A percentile compares a stretch with the other conserved stretches of the same genome.
These are phyloP conservation scores for Glarea lozoyensis DNA, from an alignment of 495 filamentous ascomycete genomes.

Conservation along the genomic window DNA sequence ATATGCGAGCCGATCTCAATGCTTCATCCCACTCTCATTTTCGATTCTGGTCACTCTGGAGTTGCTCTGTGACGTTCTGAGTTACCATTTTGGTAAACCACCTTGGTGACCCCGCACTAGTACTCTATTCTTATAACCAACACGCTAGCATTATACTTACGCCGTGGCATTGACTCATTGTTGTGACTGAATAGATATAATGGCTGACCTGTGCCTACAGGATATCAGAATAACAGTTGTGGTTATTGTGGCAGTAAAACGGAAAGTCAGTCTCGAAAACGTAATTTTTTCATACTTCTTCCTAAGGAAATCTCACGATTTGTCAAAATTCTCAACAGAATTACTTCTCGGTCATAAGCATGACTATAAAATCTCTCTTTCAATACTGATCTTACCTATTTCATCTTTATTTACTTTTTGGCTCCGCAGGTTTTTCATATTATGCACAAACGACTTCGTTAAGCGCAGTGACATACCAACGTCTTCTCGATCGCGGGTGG, in stretches of 20 bases:
- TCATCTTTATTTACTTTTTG: conserved; percentile 11
- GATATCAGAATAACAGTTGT: conserved; percentile 18
- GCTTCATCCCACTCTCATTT: neutral
- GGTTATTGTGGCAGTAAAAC: conserved; percentile 18
- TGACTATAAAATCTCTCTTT: conserved; percentile 1
- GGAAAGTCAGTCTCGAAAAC: conserved; percentile 19
- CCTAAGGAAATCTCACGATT: too few species aligned
- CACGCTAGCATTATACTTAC: neutral
- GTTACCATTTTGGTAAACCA: neutral
- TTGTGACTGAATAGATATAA: conserved; percentile 14
- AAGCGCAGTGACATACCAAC: conserved; percentile 66
- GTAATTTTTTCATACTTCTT: conserved; percentile 9
- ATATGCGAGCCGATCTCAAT: neutral
- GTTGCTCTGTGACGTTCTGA: neutral
- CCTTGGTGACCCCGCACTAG: conserved; percentile 6
- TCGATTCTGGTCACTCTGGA: neutral
- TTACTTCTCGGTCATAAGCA: conserved; percentile 2
- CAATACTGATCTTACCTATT: neutral
- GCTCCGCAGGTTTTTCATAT: conserved; percentile 64
- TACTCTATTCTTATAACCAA: neutral
- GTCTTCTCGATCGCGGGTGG: conserved; percentile 81
- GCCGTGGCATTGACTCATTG: conserved; percentile 3
- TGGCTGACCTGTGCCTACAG: conserved; percentile 16
- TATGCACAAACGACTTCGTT: conserved; percentile 65
- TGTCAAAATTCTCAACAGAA: too few species aligned